Evolutionary conservation across 495 filamentous ascomycete species (phyloP), one percentile per base, ranked within the genome.

Genomic region (Articulospora tetracladia): DNA sequence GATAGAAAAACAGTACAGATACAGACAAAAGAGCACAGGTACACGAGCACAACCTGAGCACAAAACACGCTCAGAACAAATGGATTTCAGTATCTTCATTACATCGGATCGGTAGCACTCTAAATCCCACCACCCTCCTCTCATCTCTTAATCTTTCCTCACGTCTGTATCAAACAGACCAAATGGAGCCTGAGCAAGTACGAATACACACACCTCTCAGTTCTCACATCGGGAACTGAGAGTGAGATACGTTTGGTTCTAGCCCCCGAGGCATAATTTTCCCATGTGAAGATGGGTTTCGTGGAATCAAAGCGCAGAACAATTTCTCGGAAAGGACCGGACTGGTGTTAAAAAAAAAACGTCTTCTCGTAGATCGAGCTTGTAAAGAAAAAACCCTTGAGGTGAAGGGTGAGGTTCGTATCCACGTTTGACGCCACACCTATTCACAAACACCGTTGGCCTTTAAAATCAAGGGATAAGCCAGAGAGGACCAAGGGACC

Each of bases 401-500:
- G 53, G 48, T 26, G 28, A 46, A 56, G 58, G 57, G 57, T 58
- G 49, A 51, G 13, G 26, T 54, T 55, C 55, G 22, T 59, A 58
- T 60, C 25, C 55, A 52, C 26, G 32, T 61, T 23, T 59, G 56
- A 65, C 58, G 55, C 63, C 58, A 57, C 58, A 61, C 55, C 54
- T 52, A 58, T 65, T 58, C 39, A 65, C 58, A 55, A 65, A 65
- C 59, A 65, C 58, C 63, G 55, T 26, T 34, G 58, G 58, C 49
- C 53, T 23, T 47, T 19, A 44, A 44, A 57, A 55, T 53, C 52
- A 65, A 28, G 53, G 13, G 51, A 30, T 27, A 51, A 69, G 72
- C 74, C 68, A 72, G 74, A 72, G 71, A 52, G 57, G 67, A 69
- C 66, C 68, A 65, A 70, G n/a, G 78, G 77, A 74, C 76, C 80